Base-by-base conservation (phyloP, 495 filamentous ascomycete genomes). In the Apiosordaria backusii region DNA sequence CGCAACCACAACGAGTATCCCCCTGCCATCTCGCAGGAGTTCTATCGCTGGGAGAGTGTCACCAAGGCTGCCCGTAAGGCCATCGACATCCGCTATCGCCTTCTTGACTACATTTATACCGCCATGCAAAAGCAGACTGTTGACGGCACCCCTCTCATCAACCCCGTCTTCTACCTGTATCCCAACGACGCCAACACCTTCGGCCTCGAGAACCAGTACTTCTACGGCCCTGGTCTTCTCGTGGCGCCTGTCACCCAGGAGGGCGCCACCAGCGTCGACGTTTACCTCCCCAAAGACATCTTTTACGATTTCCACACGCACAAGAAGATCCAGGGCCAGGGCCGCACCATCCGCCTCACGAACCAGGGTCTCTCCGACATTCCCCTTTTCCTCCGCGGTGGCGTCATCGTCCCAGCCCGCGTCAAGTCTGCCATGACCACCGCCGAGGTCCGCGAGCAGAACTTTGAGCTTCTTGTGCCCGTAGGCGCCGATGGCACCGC, bases 71-170 rank as follows among this genome's bases (percentile, higher is more conserved):
- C 90, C 0, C 80, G 80, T 57, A 90, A 88, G 71, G 87, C 86
- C 61, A 92, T 94, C 74, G 85, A 87, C 54, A 89, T 88, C 71
- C 86, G 91, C 22, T 93, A 93, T 80, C 82, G 82, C 2, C 81
- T 95, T 4, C 79, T 95, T 16, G 90, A 93, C 75, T 95, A 95
- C 78, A 83, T 93, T 60, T 94, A 95, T 83, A 93, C 91, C 0
- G 87, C 88, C 0, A 75, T 93, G 70, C 79, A 89, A 71, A 72
- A 73, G 35, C 90, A 93, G 73, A 82, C 82, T 29, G 67, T 80
- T n/a, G 86, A 86, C 67, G 91, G 91, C 63, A 85, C 84, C n/a
- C 90, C 91, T 2, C 78, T 86, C 67, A 68, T 92, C 19, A 85
- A 81, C 73, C 90, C 91, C 1, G 67, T 94, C 59, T 92, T 88